These are phyloP conservation scores for Whalleya microplaca DNA, from an alignment of 2,329 filamentous ascomycete genomes.

Conservation along the genomic window DNA sequence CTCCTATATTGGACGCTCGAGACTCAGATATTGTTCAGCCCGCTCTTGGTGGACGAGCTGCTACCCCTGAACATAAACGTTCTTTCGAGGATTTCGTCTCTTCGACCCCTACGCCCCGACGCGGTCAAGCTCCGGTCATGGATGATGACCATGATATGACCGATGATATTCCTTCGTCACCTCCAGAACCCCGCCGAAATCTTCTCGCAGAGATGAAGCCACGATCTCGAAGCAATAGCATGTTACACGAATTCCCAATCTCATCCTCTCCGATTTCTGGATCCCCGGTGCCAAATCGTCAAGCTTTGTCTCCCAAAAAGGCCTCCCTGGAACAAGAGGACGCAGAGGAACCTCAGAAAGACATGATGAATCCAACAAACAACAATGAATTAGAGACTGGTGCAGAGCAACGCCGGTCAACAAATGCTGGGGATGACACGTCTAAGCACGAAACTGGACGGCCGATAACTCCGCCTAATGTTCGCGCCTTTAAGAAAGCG, in stretches of 20 bases:
- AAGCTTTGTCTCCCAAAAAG: conserved; percentile 13
- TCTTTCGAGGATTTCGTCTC: conserved; percentile 57
- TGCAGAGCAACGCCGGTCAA: neutral
- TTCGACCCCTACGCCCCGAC: conserved; percentile 64
- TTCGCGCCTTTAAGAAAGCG: conserved; percentile 18
- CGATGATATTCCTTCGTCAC: conserved; percentile 60
- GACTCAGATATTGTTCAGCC: conserved; percentile 3
- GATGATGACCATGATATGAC: conserved; percentile 51
- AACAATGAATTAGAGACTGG: conserved; percentile 2
- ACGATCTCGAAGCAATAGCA: conserved; percentile 46
- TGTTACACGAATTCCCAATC: conserved; percentile 55
- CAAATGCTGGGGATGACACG: neutral
- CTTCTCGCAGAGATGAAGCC: conserved; percentile 57
- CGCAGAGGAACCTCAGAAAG: neutral
- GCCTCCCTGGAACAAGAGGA: conserved; percentile 3
- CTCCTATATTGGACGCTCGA: conserved; percentile 3
- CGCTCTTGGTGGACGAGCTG: conserved; percentile 30
- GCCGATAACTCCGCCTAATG: conserved; percentile 21
- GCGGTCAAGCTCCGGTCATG: conserved; percentile 54
- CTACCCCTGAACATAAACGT: conserved; percentile 51
- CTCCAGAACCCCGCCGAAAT: conserved; percentile 58
- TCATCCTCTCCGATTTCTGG: conserved; percentile 59
- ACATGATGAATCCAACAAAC: neutral
- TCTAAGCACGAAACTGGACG: conserved; percentile 1
- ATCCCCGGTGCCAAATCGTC: conserved; percentile 49